Conservation (phyloP, 129 eudicot genomes). For the Arctium lappa region DNA sequence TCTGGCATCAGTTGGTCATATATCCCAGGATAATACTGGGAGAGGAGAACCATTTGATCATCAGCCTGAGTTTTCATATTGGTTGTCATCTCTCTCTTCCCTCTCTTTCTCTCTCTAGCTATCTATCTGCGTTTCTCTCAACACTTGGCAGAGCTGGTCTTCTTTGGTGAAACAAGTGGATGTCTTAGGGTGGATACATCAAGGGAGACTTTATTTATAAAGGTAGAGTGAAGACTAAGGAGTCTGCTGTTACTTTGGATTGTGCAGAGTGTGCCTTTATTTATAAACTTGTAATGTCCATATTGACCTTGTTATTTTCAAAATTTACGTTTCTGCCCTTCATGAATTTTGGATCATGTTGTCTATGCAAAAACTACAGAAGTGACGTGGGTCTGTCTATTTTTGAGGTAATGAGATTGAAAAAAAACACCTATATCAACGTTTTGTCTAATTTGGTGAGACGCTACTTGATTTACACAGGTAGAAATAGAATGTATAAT, state of each 20-base stretch:
- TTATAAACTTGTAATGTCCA: conserved; percentile 28
- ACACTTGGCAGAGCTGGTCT: conserved; percentile 35
- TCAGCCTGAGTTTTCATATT: conserved; percentile 41
- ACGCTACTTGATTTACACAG: conserved; percentile 32
- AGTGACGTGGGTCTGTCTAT: conserved; percentile 25
- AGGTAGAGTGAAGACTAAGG: conserved; percentile 40
- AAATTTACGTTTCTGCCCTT: conserved; percentile 37
- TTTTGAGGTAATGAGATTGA: conserved; percentile 18
- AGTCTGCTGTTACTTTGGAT: conserved; percentile 29
- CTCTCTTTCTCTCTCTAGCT: neutral
- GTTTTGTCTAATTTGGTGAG: conserved; percentile 48
- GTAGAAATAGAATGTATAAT: conserved; percentile 10
- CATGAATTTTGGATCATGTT: conserved; percentile 2
- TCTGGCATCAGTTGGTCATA: conserved; percentile 56
- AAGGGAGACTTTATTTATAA: conserved; percentile 44
- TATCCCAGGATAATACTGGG: conserved; percentile 74
- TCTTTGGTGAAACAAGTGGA: conserved; percentile 32
- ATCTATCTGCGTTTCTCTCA: conserved; percentile 3
- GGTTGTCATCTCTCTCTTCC: conserved; percentile 29
- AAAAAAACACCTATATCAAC: neutral
- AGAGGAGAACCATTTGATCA: conserved; percentile 64
- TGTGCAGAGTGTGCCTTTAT: conserved; percentile 28
- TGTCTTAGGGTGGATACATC: conserved; percentile 32
- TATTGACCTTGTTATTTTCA: conserved; percentile 24
- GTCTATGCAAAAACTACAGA: conserved; percentile 6